Percentiles rank a stretch among this genome's conserved stretches.
Evolutionary conservation across 1,284 basidiomycete species (phyloP).

Genomic region (Leccinum ponderosum): DNA sequence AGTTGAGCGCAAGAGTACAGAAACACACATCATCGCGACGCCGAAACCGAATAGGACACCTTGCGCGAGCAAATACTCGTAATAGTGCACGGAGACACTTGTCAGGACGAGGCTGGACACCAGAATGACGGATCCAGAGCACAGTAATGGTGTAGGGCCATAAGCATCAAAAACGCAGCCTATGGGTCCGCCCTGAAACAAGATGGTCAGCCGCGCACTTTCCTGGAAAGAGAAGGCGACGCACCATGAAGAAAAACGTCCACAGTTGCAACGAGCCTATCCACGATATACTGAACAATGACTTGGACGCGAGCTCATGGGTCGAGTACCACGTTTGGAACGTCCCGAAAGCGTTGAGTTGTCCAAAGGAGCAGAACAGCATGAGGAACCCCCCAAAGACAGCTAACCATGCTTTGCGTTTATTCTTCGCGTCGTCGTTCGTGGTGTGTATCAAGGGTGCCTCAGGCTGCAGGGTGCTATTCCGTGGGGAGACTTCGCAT

Average conservation of each 20-base stretch:
- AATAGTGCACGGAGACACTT: conserved; percentile 54
- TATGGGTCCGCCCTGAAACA: conserved; percentile 46
- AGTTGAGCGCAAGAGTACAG: conserved; percentile 2
- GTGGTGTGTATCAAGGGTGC: conserved; percentile 14
- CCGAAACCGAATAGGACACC: conserved; percentile 61
- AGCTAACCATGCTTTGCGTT: conserved; percentile 26
- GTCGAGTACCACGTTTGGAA: conserved; percentile 47
- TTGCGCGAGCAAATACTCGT: conserved; percentile 60
- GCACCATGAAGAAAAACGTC: conserved; percentile 44
- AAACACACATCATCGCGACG: conserved; percentile 54
- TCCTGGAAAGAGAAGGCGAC: conserved; percentile 19
- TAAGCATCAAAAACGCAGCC: conserved; percentile 51
- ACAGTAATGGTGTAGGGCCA: conserved; percentile 50
- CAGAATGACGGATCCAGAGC: conserved; percentile 43
- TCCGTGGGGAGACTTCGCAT: conserved; percentile 20
- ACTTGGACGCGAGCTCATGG: conserved; percentile 36
- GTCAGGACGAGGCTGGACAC: conserved; percentile 51
- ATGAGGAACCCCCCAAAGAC: conserved; percentile 35
- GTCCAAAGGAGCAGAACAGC: conserved; percentile 37
- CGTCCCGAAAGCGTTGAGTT: conserved; percentile 32
- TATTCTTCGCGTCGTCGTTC: conserved; percentile 5
- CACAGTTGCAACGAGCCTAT: conserved; percentile 50
- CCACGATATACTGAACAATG: conserved; percentile 45
- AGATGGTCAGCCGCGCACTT: conserved; percentile 5
- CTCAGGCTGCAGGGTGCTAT: conserved; percentile 28